Evolutionary conservation across 441 rosid species (phyloP).

Genomic region (Croton setiger): DNA sequence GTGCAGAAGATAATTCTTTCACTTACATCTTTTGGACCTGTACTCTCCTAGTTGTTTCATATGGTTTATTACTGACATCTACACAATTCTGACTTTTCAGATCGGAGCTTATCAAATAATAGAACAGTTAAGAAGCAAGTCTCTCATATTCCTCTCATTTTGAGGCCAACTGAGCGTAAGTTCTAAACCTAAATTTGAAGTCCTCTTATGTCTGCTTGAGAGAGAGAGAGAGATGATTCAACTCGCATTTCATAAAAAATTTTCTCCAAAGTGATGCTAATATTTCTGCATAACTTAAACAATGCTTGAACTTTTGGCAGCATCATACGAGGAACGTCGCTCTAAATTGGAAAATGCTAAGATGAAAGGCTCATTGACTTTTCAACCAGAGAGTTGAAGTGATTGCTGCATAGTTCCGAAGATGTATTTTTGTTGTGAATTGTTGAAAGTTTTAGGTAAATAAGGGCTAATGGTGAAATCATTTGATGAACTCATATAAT

Average conservation of each 20-base stretch:
- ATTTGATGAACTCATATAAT: background rate
- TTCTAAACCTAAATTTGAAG: background rate
- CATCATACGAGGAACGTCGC: constrained; percentile 71
- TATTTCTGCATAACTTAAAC: background rate
- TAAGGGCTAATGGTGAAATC: background rate
- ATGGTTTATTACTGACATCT: constrained; percentile 3
- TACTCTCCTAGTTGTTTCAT: background rate
- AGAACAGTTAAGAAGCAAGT: constrained; percentile 40
- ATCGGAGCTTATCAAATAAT: constrained; percentile 22
- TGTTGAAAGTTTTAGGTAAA: background rate
- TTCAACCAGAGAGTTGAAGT: background rate
- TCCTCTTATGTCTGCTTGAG: no score
- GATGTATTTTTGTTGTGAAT: background rate
- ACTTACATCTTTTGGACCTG: background rate
- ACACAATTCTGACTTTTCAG: constrained; percentile 32
- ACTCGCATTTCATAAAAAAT: no score
- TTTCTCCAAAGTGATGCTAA: background rate
- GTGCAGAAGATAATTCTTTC: constrained; percentile 26
- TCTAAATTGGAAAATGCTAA: constrained; percentile 31
- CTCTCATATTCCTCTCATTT: constrained; percentile 56
- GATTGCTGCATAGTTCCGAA: no score
- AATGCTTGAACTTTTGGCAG: constrained; percentile 31
- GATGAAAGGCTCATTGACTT: background rate
- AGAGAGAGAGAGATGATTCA: no score
- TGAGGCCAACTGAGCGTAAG: constrained; percentile 88